These are phyloP conservation scores for Kodamaea sp. DNA, from an alignment of 1,139 yeast species.

Conservation along the genomic window DNA sequence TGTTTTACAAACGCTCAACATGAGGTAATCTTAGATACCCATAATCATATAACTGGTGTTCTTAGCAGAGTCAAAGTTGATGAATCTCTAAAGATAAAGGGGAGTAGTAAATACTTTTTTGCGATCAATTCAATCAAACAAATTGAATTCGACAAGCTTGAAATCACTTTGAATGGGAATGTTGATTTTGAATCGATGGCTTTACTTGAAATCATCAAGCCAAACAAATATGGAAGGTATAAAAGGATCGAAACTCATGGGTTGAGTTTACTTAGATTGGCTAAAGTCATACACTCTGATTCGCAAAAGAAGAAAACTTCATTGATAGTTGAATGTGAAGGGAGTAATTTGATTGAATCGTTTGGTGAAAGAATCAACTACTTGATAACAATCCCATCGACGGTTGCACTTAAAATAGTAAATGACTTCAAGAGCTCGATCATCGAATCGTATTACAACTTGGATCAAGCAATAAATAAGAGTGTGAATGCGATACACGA, in stretches of 20 bases:
- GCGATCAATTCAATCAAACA: conserved; percentile 11
- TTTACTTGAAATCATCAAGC: conserved; percentile 27
- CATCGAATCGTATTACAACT: background rate
- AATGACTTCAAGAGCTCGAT: background rate
- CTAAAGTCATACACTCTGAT: conserved; percentile 9
- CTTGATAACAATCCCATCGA: conserved; percentile 9
- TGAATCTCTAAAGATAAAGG: conserved; percentile 20
- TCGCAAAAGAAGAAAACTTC: conserved; percentile 1
- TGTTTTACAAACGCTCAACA: conserved; percentile 1
- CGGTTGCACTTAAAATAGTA: background rate
- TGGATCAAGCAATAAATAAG: background rate
- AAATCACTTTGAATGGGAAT: conserved; percentile 1
- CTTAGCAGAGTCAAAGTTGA: conserved; percentile 20
- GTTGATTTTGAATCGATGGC: conserved; percentile 10
- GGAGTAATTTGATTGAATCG: conserved; percentile 6
- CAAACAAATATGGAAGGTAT: conserved; percentile 26
- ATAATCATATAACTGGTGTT: conserved; percentile 19
- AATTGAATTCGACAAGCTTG: conserved; percentile 4
- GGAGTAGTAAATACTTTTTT: conserved; percentile 30
- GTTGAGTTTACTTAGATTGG: conserved; percentile 16
- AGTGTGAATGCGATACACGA: too few species aligned
- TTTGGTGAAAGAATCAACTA: conserved; percentile 12
- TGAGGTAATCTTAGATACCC: conserved; percentile 7
- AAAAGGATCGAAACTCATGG: conserved; percentile 26
- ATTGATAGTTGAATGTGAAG: conserved; percentile 7